Base-by-base conservation (phyloP, 257 asterid species). In the Solanum megistacrolobum region DNA sequence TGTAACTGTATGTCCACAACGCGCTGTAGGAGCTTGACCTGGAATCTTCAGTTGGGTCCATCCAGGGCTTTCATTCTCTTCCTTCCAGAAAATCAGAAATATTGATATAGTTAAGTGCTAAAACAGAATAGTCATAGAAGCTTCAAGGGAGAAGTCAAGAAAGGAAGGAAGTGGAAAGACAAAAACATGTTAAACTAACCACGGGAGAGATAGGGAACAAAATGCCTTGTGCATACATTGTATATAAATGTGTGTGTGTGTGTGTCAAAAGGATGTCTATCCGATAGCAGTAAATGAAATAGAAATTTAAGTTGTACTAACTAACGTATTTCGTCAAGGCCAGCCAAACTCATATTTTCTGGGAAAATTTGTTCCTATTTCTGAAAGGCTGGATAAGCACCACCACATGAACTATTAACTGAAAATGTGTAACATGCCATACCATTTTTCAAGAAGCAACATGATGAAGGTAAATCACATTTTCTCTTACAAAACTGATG, bases 41-140 rank as follows among this genome's bases (percentile, higher is more conserved):
- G 99, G 99, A 93, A 97, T 98, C 94, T 95, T 97, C 92, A 97
- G 79, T 88, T 97, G 99, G 88, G 99, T 96, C 99, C 99, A 97
- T 83, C 99, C 99, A 81, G 99, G 99, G 84, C 93, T 90, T 93
- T 97, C 99, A 91, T 94, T 94, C 92, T 96, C 99, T 96, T 93
- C 94, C 98, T 93, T 96, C 98, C 98, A 92, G 96, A 93, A 82
- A 82, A 82, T 82, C 43, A 48, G 86, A 82, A 48, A 18, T 48
- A 29, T 82, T 29, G 25, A 46, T 29, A 82, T 29, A 29, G 43
- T 9, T 31, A 18, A 82, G 69, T 29, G 69, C 39, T 48, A 27
- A 82, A 82, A 48, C 76, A 20, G 34, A 38, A 68, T 48, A 68
- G 75, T 34, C 87, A 84, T 16, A 35, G 60, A 75, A 8, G 35